Base-by-base conservation (phyloP, 257 asterid species). In the Fraxinus americana region DNA sequence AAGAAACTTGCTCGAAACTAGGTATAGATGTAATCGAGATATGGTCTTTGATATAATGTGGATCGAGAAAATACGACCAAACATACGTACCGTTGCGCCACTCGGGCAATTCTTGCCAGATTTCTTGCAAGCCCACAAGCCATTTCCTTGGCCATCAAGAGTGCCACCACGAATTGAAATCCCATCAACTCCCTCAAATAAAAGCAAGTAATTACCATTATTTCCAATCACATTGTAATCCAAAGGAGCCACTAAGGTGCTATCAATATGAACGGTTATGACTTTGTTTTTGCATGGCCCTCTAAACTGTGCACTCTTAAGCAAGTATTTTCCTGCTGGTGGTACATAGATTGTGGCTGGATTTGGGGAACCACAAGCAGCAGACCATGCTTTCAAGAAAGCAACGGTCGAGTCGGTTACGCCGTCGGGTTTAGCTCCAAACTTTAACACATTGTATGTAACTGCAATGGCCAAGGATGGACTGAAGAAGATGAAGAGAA, bases 111-210 rank as follows among this genome's bases (percentile, higher is more conserved):
- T 82, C 10, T 16, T 71, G 83, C 84, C 75, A 12, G 88, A 72
- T 39, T 48, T 76, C 81, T 92, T 92, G 82, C 96, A 92, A 16
- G 83, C 84, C 97, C 97, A 92, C 76, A 92, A 76, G 70, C 75
- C 54, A 10, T 84, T 63, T 5, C 97, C 97, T 65, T 36, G 92
- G n/a, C 83, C 96, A 36, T 90, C 90, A 21, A 90, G 91, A 5
- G 59, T 70, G 3, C 97, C 97, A 2, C 94, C 94, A 3, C 17
- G 54, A 63, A 90, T 82, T 0, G 87, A 75, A 19, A 92, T 76
- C 8, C 96, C 90, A 3, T 81, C 82, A 23, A 82, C 90, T 5
- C 75, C 27, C 2, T 86, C 77, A 8, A 92, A 90, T 14, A 75
- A 76, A 50, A 92, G 71, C 97, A 96, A 92, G 16, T 36, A 36